These are phyloP conservation scores for Straminergon stramineum DNA, from an alignment of 225 moss, liverwort and hornwort genomes.

Conservation along the genomic window DNA sequence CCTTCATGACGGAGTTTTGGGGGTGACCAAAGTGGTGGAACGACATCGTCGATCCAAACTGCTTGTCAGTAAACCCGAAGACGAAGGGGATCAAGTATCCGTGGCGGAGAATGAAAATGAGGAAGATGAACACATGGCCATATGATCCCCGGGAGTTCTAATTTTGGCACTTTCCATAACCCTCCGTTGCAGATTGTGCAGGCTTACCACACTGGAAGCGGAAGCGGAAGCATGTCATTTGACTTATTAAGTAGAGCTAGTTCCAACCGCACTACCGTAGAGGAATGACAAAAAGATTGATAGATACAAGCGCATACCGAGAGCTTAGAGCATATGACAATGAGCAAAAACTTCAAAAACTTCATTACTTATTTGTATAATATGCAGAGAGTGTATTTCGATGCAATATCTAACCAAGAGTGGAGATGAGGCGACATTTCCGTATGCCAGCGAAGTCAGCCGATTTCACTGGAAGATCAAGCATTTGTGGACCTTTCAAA, in stretches of 20 bases:
- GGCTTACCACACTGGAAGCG: background rate
- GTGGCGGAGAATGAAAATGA: constrained; percentile 8
- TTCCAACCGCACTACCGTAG: background rate
- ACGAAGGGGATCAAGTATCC: background rate
- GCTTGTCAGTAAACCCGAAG: background rate
- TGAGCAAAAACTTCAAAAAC: background rate
- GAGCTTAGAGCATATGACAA: background rate
- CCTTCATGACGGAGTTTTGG: constrained; percentile 38
- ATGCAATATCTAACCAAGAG: background rate
- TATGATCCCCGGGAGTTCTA: background rate
- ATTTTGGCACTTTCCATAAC: background rate
- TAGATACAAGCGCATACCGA: background rate
- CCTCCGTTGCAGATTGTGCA: background rate
- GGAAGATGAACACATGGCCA: constrained; percentile 34
- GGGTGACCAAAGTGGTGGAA: constrained; percentile 4
- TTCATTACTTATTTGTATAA: background rate
- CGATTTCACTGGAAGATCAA: background rate
- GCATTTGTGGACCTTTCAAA: background rate
- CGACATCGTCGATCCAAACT: background rate
- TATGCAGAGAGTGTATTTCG: background rate
- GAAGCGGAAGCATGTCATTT: background rate
- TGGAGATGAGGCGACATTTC: background rate
- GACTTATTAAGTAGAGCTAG: background rate
- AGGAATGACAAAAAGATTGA: background rate
- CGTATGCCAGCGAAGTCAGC: background rate